Base-by-base conservation (phyloP, 805 yeast genomes). In the Hanseniaspora taiwanica region DNA sequence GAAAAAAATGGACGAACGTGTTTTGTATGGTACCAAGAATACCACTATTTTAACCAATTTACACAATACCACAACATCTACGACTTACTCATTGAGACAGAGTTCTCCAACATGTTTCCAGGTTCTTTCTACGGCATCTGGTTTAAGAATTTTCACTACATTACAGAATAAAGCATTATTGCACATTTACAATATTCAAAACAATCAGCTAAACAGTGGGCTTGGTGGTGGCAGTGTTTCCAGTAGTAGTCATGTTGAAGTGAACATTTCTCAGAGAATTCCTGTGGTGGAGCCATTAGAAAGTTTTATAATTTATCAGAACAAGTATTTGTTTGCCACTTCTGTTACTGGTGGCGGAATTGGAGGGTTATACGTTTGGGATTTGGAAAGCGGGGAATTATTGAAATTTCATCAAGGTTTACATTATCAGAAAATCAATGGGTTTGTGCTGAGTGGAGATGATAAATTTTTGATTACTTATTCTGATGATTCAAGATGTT, bases 271-370 rank as follows among this genome's bases (percentile, higher is more conserved):
- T 48, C 91, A 86, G 62, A 68, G 79, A 50, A 67, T 87, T 32
- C 91, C 95, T 0, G 65, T 87, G 12, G 95, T 96, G 0, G 96
- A 84, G 57, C 75, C 74, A 40, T 59, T 87, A 32, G 60, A 71
- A 10, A 38, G 38, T 24, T n/a, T 42, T 14, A 20, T 42, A 32
- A 42, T 63, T 49, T 58, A 58, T 8, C 46, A 19, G 27, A 35
- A 35, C 27, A 41, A 38, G 27, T 78, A 81, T 69, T 54, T 82
- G 31, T 58, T 91, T 86, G 89, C 44, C 69, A 91, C 40, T 54
- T 65, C 43, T 53, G 78, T 60, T 1, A 50, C 51, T 27, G 46
- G 59, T n/a, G 97, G 97, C 10, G 72, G 29, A 3, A 31, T 27
- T 20, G 36, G 41, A 1, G 23, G 77, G 47, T 46, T 91, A 13